These are phyloP conservation scores for Colletotrichum agaves DNA, from an alignment of 2,329 filamentous ascomycete genomes.

Conservation along the genomic window DNA sequence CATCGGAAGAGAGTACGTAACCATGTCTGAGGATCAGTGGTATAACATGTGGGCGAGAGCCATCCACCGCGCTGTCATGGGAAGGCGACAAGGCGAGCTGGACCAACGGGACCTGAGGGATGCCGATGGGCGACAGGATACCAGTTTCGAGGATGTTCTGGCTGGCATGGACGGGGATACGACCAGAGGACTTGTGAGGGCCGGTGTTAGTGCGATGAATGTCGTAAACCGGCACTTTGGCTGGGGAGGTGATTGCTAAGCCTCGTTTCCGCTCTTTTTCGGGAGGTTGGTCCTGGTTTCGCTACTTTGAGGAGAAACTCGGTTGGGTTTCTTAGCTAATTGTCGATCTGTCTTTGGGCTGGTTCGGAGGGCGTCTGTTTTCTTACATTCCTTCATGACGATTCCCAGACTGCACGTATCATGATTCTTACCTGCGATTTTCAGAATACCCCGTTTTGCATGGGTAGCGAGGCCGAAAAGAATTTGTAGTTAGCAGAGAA, in stretches of 20 bases:
- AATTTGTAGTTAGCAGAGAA: slow-evolving; percentile 1
- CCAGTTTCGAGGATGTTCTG: slow-evolving; percentile 43
- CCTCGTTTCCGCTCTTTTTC: background rate
- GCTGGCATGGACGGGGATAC: slow-evolving; percentile 49
- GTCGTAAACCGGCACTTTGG: slow-evolving; percentile 64
- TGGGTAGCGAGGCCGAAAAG: slow-evolving; percentile 30
- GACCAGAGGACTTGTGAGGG: slow-evolving; percentile 58
- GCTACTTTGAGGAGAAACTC: background rate
- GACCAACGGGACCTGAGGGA: slow-evolving; percentile 65
- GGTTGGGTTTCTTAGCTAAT: background rate
- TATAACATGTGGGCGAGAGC: slow-evolving; percentile 71
- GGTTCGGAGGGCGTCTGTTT: slow-evolving; percentile 6
- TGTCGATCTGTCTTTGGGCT: slow-evolving; percentile 8
- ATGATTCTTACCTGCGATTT: slow-evolving; percentile 14
- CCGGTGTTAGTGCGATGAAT: slow-evolving; percentile 62
- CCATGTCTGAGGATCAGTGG: slow-evolving; percentile 68
- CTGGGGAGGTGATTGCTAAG: slow-evolving; percentile 55
- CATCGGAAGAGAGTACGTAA: slow-evolving; percentile 58
- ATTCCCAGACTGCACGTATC: slow-evolving; percentile 32
- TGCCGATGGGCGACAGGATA: slow-evolving; percentile 51
- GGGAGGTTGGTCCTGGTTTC: background rate
- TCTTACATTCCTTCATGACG: slow-evolving; percentile 9
- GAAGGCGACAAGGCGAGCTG: slow-evolving; percentile 65
- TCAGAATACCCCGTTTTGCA: slow-evolving; percentile 22
- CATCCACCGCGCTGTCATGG: slow-evolving; percentile 68